These are phyloP conservation scores for Paecilomyces fulvus DNA, from an alignment of 2,329 filamentous ascomycete genomes.

Conservation along the genomic window DNA sequence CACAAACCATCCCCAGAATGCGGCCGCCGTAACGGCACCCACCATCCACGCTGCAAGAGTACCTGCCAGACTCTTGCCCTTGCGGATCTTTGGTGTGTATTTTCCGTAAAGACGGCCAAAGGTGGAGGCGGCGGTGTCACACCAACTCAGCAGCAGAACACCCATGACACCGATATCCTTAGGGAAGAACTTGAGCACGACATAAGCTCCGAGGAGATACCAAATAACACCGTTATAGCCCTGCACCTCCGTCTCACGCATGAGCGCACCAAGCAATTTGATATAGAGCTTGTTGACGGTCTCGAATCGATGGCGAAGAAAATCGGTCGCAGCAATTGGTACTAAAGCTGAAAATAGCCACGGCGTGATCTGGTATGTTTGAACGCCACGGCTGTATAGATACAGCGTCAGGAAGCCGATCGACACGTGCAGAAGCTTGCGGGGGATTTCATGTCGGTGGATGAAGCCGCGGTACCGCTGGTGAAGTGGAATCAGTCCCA, in stretches of 20 bases:
- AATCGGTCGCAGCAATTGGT: slow-evolving; percentile 74
- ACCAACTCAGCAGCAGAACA: slow-evolving; percentile 90
- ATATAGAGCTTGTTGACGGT: slow-evolving; percentile 85
- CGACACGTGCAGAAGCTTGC: slow-evolving; percentile 87
- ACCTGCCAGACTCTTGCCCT: slow-evolving; percentile 86
- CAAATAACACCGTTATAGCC: slow-evolving; percentile 97
- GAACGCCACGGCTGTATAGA: slow-evolving; percentile 72
- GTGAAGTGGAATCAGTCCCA: slow-evolving; percentile 93
- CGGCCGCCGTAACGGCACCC: slow-evolving; percentile 70
- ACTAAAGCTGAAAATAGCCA: slow-evolving; percentile 72
- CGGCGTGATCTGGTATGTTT: slow-evolving; percentile 70
- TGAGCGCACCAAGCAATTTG: slow-evolving; percentile 72
- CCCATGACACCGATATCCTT: slow-evolving; percentile 90
- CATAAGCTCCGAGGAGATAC: slow-evolving; percentile 86
- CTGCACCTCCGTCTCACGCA: slow-evolving; percentile 91
- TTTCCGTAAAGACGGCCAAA: slow-evolving; percentile 84
- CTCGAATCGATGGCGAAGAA: slow-evolving; percentile 72
- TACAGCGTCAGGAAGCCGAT: slow-evolving; percentile 90
- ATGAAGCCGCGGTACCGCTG: slow-evolving; percentile 84
- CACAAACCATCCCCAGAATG: slow-evolving; percentile 83
- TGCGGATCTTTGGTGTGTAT: slow-evolving; percentile 76
- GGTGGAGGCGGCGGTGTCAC: slow-evolving; percentile 92
- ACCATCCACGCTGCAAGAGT: slow-evolving; percentile 74
- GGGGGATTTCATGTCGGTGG: slow-evolving; percentile 93
- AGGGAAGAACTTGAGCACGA: slow-evolving; percentile 75